Percentiles rank a stretch among this genome's conserved stretches.
phyloP scores from a whole-genome alignment of 371 early-diverging fungal species.

The Capillidium rhysosporum region DNA sequence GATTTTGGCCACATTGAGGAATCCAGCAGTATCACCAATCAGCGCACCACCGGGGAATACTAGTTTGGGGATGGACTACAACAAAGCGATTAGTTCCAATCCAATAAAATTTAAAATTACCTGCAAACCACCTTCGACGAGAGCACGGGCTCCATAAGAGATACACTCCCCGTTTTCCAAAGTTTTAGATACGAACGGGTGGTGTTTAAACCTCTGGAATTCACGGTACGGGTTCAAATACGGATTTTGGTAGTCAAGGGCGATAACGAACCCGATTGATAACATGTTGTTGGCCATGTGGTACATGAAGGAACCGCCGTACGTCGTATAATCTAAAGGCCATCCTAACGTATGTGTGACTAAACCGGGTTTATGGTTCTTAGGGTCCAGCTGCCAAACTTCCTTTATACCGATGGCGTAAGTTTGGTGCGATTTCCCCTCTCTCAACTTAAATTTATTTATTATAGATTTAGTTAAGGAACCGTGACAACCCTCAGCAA shows the following conservation, averaged over 20 bases:
- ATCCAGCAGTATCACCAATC: constrained; percentile 92
- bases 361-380: constrained; percentile 70
- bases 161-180: constrained; percentile 86
- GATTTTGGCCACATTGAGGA: constrained; percentile 93
- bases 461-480: constrained; percentile 79
- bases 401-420: constrained; percentile 96
- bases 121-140: constrained; percentile 88
- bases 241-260: constrained; percentile 87
- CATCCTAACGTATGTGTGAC: constrained; percentile 84
- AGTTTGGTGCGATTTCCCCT: constrained; percentile 59
- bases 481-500: constrained; percentile 97
- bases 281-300: constrained; percentile 80
- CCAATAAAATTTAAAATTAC: neutral
- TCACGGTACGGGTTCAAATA: constrained; percentile 90
- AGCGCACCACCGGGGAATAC: constrained; percentile 91
- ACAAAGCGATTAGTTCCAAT: constrained; percentile 12
- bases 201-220: constrained; percentile 90
- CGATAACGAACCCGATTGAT: constrained; percentile 77
- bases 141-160: constrained; percentile 87
- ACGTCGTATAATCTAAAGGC: constrained; percentile 75
- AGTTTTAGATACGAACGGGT: constrained; percentile 56
- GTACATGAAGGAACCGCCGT: constrained; percentile 91
- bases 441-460: constrained; percentile 67
- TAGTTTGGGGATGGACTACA: constrained; percentile 70
- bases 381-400: constrained; percentile 88